Conservation (phyloP, 352 stramenopile genomes). For the Phytopythium chamaehyphon region DNA sequence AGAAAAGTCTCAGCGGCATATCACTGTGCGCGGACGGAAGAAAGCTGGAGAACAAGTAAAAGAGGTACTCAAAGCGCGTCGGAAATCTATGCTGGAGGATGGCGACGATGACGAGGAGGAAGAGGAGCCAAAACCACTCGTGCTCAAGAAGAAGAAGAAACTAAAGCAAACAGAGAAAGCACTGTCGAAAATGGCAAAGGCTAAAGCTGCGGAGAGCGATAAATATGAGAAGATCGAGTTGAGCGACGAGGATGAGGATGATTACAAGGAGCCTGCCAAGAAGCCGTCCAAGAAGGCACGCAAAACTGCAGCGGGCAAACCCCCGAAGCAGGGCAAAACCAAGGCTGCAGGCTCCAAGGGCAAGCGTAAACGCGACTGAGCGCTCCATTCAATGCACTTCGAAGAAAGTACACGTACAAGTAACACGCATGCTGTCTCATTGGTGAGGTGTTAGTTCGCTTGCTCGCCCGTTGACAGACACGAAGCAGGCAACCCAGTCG, state of each 20-base stretch:
- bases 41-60: constrained; percentile 9
- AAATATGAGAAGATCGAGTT: background rate
- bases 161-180: background rate
- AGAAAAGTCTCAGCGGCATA: constrained; percentile 11
- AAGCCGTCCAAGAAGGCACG: constrained; percentile 44
- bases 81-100: background rate
- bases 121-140: background rate
- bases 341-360: constrained; percentile 18
- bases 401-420: constrained; percentile 2
- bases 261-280: constrained; percentile 26
- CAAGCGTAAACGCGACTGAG: constrained; percentile 40
- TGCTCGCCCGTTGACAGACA: background rate
- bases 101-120: constrained; percentile 1
- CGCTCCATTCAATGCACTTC: background rate
- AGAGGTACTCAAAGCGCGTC: background rate
- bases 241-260: constrained; percentile 11
- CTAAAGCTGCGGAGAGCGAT: constrained; percentile 2
- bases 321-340: constrained; percentile 45
- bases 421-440: background rate
- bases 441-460: background rate
- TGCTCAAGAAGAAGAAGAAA: constrained; percentile 12
- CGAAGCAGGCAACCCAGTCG: background rate
- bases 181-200: constrained; percentile 2
- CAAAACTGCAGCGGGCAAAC: constrained; percentile 19
- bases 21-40: constrained; percentile 13